phyloP scores from a whole-genome alignment of 2,329 filamentous ascomycete genomes.

The Curvularia eragrostidis region DNA sequence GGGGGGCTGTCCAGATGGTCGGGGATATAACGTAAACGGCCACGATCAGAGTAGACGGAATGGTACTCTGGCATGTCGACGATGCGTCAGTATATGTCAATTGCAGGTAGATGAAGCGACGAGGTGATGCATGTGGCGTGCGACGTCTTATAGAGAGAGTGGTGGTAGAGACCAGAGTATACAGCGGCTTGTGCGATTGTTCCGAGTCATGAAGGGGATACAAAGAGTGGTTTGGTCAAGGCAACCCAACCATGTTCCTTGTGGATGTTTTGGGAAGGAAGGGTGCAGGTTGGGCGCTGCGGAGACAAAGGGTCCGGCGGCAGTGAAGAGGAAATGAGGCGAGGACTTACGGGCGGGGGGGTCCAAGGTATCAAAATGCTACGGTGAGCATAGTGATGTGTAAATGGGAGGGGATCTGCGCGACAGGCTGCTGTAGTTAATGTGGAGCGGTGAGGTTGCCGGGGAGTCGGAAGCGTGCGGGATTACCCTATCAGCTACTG shows the following conservation, averaged over 20 bases:
- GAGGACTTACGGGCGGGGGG: conserved; percentile 42
- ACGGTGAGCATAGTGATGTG: conserved; percentile 33
- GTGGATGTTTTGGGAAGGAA: conserved; percentile 43
- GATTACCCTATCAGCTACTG: conserved; percentile 33
- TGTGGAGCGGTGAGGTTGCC: conserved; percentile 40
- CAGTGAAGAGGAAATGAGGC: conserved; percentile 44
- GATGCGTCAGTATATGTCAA: conserved; percentile 39
- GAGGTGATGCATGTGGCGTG: conserved; percentile 25
- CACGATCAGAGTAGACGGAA: conserved; percentile 48
- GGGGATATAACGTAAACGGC: conserved; percentile 49
- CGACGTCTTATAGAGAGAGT: conserved; percentile 30
- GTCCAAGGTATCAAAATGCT: conserved; percentile 29
- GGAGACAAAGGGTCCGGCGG: conserved; percentile 41
- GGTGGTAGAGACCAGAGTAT: conserved; percentile 23
- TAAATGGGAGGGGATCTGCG: conserved; percentile 32
- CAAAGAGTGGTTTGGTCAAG: conserved; percentile 45
- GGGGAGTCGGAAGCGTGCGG: conserved; percentile 42
- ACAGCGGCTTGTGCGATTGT: conserved; percentile 38
- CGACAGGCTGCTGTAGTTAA: conserved; percentile 32
- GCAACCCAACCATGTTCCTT: conserved; percentile 41
- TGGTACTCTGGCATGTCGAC: conserved; percentile 50
- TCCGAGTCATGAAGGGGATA: conserved; percentile 41
- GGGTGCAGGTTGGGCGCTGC: conserved; percentile 28
- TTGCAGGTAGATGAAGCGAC: conserved; percentile 15
- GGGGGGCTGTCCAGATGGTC: conserved; percentile 42